phyloP scores from a whole-genome alignment of 2,329 filamentous ascomycete species.

The Akanthomyces muscarius region DNA sequence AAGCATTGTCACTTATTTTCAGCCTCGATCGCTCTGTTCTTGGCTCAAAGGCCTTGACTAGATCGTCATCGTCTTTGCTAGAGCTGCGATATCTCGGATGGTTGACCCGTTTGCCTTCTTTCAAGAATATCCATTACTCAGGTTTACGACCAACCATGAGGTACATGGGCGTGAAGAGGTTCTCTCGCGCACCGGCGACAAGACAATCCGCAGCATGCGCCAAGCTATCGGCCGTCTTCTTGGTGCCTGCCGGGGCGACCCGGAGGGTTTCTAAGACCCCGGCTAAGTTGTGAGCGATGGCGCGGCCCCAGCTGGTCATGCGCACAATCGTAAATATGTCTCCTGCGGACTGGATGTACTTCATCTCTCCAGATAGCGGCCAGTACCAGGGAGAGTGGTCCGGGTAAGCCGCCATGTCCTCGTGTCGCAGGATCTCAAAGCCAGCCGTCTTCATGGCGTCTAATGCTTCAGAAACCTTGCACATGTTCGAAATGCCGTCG shows the following conservation, averaged over 20 bases:
- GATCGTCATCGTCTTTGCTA: too few relatives aligned
- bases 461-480: constrained; percentile 72
- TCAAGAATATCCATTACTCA: neutral
- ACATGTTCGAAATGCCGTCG: constrained; percentile 93
- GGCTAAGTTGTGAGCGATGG: constrained; percentile 66
- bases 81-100: too few relatives aligned
- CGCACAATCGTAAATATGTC: constrained; percentile 74
- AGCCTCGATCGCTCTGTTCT: too few relatives aligned
- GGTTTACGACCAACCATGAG: constrained; percentile 87
- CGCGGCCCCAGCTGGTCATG: constrained; percentile 77
- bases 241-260: constrained; percentile 73
- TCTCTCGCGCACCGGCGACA: constrained; percentile 74
- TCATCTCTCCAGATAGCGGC: constrained; percentile 74
- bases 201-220: constrained; percentile 73
- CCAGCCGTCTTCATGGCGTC: constrained; percentile 78
- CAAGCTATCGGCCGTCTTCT: constrained; percentile 82
- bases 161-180: constrained; percentile 94
- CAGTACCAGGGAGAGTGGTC: constrained; percentile 78
- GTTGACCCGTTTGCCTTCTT: neutral
- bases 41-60: too few relatives aligned
- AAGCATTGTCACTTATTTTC: too few relatives aligned
- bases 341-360: constrained; percentile 75
- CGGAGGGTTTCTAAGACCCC: constrained; percentile 66
- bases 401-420: constrained; percentile 53
- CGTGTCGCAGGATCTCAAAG: constrained; percentile 61